Evolutionary conservation across 805 yeast species (phyloP).

Genomic region (Zygosaccharomyces gambellarensis): DNA sequence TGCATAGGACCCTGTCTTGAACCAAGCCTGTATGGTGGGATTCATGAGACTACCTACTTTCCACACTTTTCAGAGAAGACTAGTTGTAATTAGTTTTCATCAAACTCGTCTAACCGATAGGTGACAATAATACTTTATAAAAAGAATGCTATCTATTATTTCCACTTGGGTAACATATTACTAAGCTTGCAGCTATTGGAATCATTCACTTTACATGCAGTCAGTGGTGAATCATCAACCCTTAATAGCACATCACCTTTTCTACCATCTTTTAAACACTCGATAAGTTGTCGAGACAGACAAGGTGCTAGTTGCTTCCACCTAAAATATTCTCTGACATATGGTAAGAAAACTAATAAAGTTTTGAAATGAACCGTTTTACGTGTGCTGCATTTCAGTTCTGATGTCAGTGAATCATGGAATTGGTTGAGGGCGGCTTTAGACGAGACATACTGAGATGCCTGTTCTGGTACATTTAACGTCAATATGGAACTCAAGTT

Average conservation of each 20-base stretch:
- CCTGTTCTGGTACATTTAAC: conserved; percentile 1
- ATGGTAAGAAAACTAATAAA: conserved; percentile 14
- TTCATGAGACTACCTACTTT: background rate
- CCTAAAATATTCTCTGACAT: background rate
- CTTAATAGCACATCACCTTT: conserved; percentile 12
- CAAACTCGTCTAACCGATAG: background rate
- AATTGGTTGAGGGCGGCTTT: conserved; percentile 26
- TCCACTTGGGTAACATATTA: conserved; percentile 8
- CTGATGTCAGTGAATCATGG: conserved; percentile 26
- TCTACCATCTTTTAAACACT: conserved; percentile 16
- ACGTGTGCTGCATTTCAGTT: conserved; percentile 7
- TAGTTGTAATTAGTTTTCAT: background rate
- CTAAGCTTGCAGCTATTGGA: conserved; percentile 6
- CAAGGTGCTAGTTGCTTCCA: conserved; percentile 6
- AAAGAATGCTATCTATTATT: background rate
- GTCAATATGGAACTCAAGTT: conserved; percentile 15
- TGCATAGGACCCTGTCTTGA: conserved; percentile 43
- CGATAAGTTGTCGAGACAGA: conserved; percentile 11
- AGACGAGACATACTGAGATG: conserved; percentile 13
- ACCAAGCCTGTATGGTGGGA: conserved; percentile 12
- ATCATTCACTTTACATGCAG: conserved; percentile 3
- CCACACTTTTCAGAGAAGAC: background rate
- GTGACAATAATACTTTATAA: background rate
- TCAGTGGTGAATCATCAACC: background rate
- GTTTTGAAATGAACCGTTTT: conserved; percentile 9